phyloP scores from a whole-genome alignment of 495 filamentous ascomycete species.

The Delitschia confertaspora region DNA sequence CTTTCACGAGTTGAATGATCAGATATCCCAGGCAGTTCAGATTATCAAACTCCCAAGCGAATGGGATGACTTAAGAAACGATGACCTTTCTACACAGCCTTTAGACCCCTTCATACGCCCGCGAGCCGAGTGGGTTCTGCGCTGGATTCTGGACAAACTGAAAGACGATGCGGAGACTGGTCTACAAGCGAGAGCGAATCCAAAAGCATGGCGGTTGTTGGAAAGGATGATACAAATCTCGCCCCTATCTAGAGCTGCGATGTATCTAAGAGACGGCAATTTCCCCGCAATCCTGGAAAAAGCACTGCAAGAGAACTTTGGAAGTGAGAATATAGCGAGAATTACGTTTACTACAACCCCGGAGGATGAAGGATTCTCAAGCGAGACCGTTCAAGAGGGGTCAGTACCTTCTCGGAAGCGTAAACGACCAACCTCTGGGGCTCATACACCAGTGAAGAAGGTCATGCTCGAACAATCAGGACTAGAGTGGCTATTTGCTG shows the following conservation, averaged over 20 bases:
- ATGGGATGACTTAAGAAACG: constrained; percentile 21
- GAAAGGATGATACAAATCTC: constrained; percentile 17
- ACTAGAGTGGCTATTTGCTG: constrained; percentile 13
- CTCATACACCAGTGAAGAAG: constrained; percentile 9
- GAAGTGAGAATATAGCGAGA: background rate
- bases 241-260: constrained; percentile 19
- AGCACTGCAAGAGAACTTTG: constrained; percentile 21
- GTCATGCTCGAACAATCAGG: background rate
- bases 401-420: constrained; percentile 17
- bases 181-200: constrained; percentile 18
- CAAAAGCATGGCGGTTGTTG: constrained; percentile 25
- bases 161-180: constrained; percentile 32
- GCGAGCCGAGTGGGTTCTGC: constrained; percentile 57
- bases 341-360: background rate
- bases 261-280: constrained; percentile 13
- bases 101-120: constrained; percentile 31
- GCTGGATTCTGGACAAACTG: constrained; percentile 59
- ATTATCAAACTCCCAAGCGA: constrained; percentile 27
- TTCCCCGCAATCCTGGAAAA: constrained; percentile 23
- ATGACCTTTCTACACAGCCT: constrained; percentile 18
- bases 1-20: constrained; percentile 19
- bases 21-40: constrained; percentile 21
- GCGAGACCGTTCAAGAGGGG: constrained; percentile 19
- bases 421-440: constrained; percentile 13
- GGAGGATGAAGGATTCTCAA: constrained; percentile 10